phyloP scores from a whole-genome alignment of 164 flowering plant species.

The Euptelea pleiosperma region DNA sequence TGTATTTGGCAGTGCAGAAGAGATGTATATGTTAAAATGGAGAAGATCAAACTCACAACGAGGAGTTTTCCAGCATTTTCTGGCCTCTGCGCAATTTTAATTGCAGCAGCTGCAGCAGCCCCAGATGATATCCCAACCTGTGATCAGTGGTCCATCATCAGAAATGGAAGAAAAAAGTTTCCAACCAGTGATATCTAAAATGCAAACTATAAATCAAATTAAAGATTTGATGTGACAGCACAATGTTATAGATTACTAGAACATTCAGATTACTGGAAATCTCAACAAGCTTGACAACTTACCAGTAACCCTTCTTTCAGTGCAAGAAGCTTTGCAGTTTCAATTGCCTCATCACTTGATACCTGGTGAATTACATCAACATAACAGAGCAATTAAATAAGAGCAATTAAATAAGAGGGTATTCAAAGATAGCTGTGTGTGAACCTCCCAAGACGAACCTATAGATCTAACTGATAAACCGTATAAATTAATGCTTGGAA shows the following conservation, averaged over 20 bases:
- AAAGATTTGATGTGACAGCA: too few species aligned
- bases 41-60: slow-evolving; percentile 52
- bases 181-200: not conserved
- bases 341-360: slow-evolving; percentile 47
- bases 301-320: slow-evolving; percentile 41
- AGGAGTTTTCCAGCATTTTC: slow-evolving; percentile 85
- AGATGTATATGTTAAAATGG: not conserved
- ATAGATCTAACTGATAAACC: not conserved
- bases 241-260: not conserved
- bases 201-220: too few species aligned
- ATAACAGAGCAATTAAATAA: not conserved
- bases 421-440: not conserved
- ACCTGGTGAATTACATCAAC: slow-evolving; percentile 17
- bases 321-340: slow-evolving; percentile 39
- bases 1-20: not conserved
- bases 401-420: not conserved
- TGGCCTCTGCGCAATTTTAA: slow-evolving; percentile 40
- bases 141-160: not conserved
- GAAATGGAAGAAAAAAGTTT: not conserved
- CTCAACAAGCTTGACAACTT: slow-evolving; percentile 12
- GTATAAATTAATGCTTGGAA: not conserved
- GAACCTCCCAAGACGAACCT: not conserved
- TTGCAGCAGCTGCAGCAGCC: slow-evolving; percentile 30
- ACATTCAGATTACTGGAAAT: too few species aligned
- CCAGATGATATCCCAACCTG: slow-evolving; percentile 35